These are phyloP conservation scores for Pseudoturritis turrita DNA, from an alignment of 345 rosid genomes.

Conservation along the genomic window DNA sequence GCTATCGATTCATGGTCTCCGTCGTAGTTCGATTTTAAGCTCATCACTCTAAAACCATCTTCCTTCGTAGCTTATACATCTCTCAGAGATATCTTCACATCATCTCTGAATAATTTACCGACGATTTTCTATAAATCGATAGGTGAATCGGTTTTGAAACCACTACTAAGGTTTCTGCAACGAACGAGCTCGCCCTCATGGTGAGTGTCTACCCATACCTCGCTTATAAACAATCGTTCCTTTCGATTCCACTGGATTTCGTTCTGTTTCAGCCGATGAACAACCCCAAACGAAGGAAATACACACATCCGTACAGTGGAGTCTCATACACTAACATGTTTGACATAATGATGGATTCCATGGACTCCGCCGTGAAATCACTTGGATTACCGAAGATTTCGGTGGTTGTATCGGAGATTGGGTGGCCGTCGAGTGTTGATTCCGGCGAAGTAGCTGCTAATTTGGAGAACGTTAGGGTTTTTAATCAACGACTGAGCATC, in stretches of 20 bases:
- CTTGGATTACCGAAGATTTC: slow-evolving; percentile 22
- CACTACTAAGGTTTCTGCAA: slow-evolving; percentile 17
- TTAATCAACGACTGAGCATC: slow-evolving; percentile 23
- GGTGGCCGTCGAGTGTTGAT: slow-evolving; percentile 29
- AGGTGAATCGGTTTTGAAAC: slow-evolving; percentile 12
- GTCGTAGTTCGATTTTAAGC: slow-evolving; percentile 29
- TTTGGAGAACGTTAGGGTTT: slow-evolving; percentile 24
- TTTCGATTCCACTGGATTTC: slow-evolving; percentile 19
- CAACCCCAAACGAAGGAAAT: slow-evolving; percentile 1
- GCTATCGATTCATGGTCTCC: slow-evolving; percentile 32
- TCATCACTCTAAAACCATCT: slow-evolving; percentile 39
- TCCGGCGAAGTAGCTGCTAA: slow-evolving; percentile 19
- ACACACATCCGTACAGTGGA: slow-evolving; percentile 28
- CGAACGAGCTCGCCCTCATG: slow-evolving; percentile 27
- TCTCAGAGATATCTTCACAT: slow-evolving; percentile 65
- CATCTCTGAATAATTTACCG: slow-evolving; percentile 48
- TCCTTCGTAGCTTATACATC: slow-evolving; percentile 57
- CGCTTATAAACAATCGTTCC: slow-evolving; percentile 25
- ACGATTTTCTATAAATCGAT: slow-evolving; percentile 28
- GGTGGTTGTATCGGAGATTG: slow-evolving; percentile 27
- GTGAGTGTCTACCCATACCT: slow-evolving; percentile 29
- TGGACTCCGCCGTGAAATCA: slow-evolving; percentile 20
- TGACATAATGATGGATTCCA: slow-evolving; percentile 27
- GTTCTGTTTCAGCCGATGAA: slow-evolving; percentile 20
- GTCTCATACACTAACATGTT: slow-evolving; percentile 22